These are phyloP conservation scores for Lasiodiplodia gonubiensis DNA, from an alignment of 2,329 filamentous ascomycete genomes.

Conservation along the genomic window DNA sequence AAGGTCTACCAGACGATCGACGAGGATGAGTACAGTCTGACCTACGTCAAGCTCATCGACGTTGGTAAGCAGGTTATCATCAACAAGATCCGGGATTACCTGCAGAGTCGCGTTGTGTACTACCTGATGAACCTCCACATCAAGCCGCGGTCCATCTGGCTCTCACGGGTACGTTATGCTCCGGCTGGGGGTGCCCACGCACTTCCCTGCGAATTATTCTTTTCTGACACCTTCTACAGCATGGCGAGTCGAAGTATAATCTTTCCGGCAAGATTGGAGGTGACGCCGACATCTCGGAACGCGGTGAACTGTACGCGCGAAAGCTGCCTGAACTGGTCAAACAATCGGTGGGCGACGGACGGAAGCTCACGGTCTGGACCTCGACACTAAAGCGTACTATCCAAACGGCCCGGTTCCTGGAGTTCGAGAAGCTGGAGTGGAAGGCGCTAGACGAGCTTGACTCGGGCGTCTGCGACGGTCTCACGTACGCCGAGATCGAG, in stretches of 20 bases:
- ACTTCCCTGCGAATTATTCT: not conserved
- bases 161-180: slow-evolving; percentile 75
- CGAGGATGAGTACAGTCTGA: slow-evolving; percentile 83
- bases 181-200: not conserved
- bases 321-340: slow-evolving; percentile 84
- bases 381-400: slow-evolving; percentile 84
- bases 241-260: slow-evolving; percentile 94
- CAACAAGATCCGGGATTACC: slow-evolving; percentile 95
- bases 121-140: slow-evolving; percentile 99
- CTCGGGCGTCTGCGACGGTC: slow-evolving; percentile 92
- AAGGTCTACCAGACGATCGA: slow-evolving; percentile 95
- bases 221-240: slow-evolving; percentile 57
- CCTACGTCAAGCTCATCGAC: slow-evolving; percentile 97
- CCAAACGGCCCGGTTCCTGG: slow-evolving; percentile 84
- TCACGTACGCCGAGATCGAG: slow-evolving; percentile 96
- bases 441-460: slow-evolving; percentile 98
- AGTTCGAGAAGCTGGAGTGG: slow-evolving; percentile 96
- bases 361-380: slow-evolving; percentile 74
- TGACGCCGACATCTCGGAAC: slow-evolving; percentile 82
- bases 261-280: slow-evolving; percentile 89
- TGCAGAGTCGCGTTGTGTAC: slow-evolving; percentile 95
- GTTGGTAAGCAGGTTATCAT: slow-evolving; percentile 96
- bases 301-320: slow-evolving; percentile 85
- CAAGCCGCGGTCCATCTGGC: slow-evolving; percentile 93
- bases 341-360: slow-evolving; percentile 79